Percentiles rank a stretch among this genome's conserved stretches.
Evolutionary conservation across 2,329 filamentous ascomycete species (phyloP).

Genomic region (Nigrograna mackinnonii): DNA sequence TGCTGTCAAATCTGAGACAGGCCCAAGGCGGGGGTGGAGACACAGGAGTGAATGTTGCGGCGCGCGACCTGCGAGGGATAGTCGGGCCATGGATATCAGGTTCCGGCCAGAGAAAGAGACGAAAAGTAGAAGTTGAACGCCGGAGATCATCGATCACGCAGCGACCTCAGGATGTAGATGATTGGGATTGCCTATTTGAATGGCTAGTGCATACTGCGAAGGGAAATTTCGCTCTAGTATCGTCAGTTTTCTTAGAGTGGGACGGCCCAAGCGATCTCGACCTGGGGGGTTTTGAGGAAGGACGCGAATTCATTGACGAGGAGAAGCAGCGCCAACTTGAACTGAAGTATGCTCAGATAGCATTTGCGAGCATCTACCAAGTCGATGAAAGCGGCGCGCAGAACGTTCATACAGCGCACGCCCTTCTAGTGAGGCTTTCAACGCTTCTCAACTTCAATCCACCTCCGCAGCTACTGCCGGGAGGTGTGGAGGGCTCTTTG

Average conservation of each 20-base stretch:
- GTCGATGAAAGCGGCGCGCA: conserved; percentile 63
- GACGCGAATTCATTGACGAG: conserved; percentile 61
- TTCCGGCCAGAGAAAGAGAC: conserved; percentile 60
- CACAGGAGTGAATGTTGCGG: conserved; percentile 49
- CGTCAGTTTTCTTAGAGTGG: conserved; percentile 70
- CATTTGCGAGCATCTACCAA: conserved; percentile 69
- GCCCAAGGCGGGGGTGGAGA: conserved; percentile 10
- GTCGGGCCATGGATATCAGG: conserved; percentile 76
- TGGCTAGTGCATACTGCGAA: conserved; percentile 68
- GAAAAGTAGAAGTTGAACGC: conserved; percentile 43
- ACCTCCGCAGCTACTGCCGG: conserved; percentile 48
- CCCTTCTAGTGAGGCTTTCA: conserved; percentile 62
- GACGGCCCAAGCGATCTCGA: conserved; percentile 73
- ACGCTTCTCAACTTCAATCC: conserved; percentile 64
- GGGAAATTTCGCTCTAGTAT: conserved; percentile 64
- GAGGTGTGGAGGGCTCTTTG: conserved; percentile 44
- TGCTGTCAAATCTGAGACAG: conserved; percentile 50
- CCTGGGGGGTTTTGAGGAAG: conserved; percentile 61
- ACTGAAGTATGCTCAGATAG: conserved; percentile 67
- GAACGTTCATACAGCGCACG: conserved; percentile 63
- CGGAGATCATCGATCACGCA: conserved; percentile 39
- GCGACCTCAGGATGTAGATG: conserved; percentile 38
- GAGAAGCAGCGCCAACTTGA: conserved; percentile 63
- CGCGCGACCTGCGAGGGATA: conserved; percentile 68
- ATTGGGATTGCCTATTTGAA: conserved; percentile 70